Evolutionary conservation across 768 basidiomycete genomes (phyloP), one percentile per base, ranked within the genome.

Genomic region (Boletus tylopilopsis): DNA sequence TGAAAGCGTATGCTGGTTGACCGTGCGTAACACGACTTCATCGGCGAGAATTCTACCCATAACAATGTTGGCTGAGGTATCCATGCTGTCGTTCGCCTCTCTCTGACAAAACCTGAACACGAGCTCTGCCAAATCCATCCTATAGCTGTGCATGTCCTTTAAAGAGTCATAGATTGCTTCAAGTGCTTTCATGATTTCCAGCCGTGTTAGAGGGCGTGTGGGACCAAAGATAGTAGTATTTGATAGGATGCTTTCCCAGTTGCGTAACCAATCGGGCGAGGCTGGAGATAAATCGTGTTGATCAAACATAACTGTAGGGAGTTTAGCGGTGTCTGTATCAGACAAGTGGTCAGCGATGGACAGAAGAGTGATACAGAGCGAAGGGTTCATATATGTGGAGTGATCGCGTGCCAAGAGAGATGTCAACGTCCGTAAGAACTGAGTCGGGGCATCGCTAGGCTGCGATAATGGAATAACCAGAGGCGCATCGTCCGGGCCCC

Each of bases 221-320:
- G 64, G 55, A 45, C 71, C 68, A 52, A 80, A 62, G 18, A 81
- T 66, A 0, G 67, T 69, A 15, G 73, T 62, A 51, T 80, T 80
- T n/a, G 66, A 68, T 13, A 88, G 63, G 6, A 89, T 68, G 32
- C 57, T 73, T 32, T 72, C 64, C 88, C 88, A 90, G 59, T 84
- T 82, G 16, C 68, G 68, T 23, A 90, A 64, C 88, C 88, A 91
- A 6, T 81, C 76, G 0, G 83, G 79, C 1, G 83, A 81, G 11
- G 84, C 84, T 1, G 88, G 88, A 3, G 80, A 82, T 27, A 90
- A 73, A 41, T 81, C 78, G 54, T 85, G 81, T 48, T 85, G 80
- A 38, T 81, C 80, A 32, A 75, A 70, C 82, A 91, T 85, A 45
- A 80, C 68, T 11, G 61, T 60, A 8, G 87, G 79, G 3, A 89